These are phyloP conservation scores for Adansonia rubrostipa DNA, from an alignment of 441 rosid genomes.

Conservation along the genomic window DNA sequence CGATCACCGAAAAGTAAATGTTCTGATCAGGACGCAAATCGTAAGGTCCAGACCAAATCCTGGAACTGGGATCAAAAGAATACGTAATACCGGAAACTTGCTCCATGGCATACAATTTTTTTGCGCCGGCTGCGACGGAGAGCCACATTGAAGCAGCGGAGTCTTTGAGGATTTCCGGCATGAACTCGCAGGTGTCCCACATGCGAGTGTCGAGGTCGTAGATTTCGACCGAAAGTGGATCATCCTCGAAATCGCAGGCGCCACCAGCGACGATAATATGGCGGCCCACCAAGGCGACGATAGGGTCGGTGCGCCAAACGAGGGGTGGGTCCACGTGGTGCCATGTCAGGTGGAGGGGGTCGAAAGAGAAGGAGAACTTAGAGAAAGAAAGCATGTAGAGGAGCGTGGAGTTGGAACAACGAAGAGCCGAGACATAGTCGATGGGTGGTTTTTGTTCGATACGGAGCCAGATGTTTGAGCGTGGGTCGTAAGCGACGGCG, in stretches of 20 bases:
- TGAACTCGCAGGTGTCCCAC: slow-evolving; percentile 59
- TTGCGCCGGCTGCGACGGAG: slow-evolving; percentile 45
- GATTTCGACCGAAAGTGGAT: slow-evolving; percentile 66
- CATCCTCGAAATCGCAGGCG: slow-evolving; percentile 63
- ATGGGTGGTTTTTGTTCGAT: slow-evolving; percentile 30
- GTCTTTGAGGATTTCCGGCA: slow-evolving; percentile 55
- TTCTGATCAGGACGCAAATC: slow-evolving; percentile 35
- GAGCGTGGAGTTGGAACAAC: slow-evolving; percentile 62
- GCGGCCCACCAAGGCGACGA: slow-evolving; percentile 57
- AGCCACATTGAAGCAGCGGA: slow-evolving; percentile 64
- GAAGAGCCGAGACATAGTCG: slow-evolving; percentile 34
- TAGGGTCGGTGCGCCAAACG: slow-evolving; percentile 69
- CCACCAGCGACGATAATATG: slow-evolving; percentile 65
- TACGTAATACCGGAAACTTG: slow-evolving; percentile 52
- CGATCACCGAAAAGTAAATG: slow-evolving; percentile 38
- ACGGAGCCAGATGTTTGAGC: slow-evolving; percentile 54
- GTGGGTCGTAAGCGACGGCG: slow-evolving; percentile 70
- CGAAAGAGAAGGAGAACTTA: slow-evolving; percentile 63
- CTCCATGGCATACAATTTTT: slow-evolving; percentile 56
- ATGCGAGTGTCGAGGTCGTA: slow-evolving; percentile 41
- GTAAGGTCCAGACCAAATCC: slow-evolving; percentile 57
- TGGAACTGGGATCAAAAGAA: slow-evolving; percentile 54
- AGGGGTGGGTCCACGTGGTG: slow-evolving; percentile 51
- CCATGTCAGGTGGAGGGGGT: slow-evolving; percentile 71
- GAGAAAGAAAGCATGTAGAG: slow-evolving; percentile 62